Percentiles rank a stretch among this genome's conserved stretches.
Evolutionary conservation across 495 filamentous ascomycete genomes (phyloP).

Genomic region (Aspergillus campestris): DNA sequence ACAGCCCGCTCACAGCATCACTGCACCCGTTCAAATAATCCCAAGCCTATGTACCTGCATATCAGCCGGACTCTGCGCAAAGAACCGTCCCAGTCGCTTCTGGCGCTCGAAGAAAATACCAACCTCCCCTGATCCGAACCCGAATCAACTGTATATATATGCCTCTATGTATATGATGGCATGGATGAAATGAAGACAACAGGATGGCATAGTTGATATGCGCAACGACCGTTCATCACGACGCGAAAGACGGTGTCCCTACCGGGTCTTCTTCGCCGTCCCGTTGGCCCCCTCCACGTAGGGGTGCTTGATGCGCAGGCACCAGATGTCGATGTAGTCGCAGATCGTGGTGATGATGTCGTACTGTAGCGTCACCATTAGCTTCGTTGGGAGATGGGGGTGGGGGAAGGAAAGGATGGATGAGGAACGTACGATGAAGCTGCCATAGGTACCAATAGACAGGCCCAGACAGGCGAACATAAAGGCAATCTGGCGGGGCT

Average conservation of each 20-base stretch:
- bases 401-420: neutral
- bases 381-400: neutral
- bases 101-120: too few relatives aligned
- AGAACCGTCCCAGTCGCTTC: too few relatives aligned
- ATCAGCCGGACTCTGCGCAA: too few relatives aligned
- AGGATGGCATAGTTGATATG: constrained; percentile 11
- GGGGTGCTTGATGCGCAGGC: constrained; percentile 81
- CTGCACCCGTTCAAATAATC: too few relatives aligned
- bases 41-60: too few relatives aligned
- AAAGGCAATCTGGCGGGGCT: constrained; percentile 74
- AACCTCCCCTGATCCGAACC: too few relatives aligned
- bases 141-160: too few relatives aligned
- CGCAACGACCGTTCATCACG: neutral
- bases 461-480: constrained; percentile 75
- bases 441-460: constrained; percentile 81
- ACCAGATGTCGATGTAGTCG: constrained; percentile 97
- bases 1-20: too few relatives aligned
- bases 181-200: neutral
- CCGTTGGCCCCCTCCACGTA: constrained; percentile 25
- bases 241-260: neutral
- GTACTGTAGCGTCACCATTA: constrained; percentile 31
- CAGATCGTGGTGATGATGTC: constrained; percentile 96
- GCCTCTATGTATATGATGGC: neutral
- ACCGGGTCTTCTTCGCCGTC: constrained; percentile 27
- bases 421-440: constrained; percentile 63